Evolutionary conservation across 495 filamentous ascomycete genomes (phyloP).

Genomic region (Bombardia bombarda): DNA sequence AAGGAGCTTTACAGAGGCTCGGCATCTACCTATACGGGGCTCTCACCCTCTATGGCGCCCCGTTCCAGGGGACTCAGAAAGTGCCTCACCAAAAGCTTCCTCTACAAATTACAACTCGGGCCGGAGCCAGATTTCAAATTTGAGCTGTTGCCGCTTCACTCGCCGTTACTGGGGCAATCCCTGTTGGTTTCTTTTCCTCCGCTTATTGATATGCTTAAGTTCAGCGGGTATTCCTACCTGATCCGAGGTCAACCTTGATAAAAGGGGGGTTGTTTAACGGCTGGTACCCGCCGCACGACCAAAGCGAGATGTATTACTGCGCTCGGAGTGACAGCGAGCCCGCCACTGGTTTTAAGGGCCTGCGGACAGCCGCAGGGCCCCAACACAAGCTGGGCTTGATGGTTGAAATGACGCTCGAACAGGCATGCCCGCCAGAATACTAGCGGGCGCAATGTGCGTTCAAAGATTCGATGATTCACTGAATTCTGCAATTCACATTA

Average conservation of each 20-base stretch:
- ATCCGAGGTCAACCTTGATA: slow-evolving; percentile 52
- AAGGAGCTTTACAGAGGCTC: slow-evolving; percentile 51
- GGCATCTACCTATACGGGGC: slow-evolving; percentile 45
- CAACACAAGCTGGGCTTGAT: slow-evolving; percentile 45
- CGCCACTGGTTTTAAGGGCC: slow-evolving; percentile 16
- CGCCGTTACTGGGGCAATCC: slow-evolving; percentile 45
- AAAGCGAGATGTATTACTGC: slow-evolving; percentile 33
- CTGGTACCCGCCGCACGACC: background rate
- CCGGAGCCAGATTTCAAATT: background rate
- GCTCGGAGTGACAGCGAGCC: slow-evolving; percentile 31
- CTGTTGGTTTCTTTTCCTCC: slow-evolving; percentile 68
- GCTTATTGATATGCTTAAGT: slow-evolving; percentile 74
- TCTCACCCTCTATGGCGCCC: slow-evolving; percentile 55
- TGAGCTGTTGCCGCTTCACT: background rate
- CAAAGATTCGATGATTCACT: slow-evolving; percentile 66
- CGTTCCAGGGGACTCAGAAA: slow-evolving; percentile 56
- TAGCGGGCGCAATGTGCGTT: slow-evolving; percentile 58
- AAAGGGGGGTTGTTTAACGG: slow-evolving; percentile 13
- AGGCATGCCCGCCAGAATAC: slow-evolving; percentile 59
- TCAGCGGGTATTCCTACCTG: slow-evolving; percentile 63
- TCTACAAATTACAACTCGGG: slow-evolving; percentile 52
- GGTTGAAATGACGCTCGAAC: slow-evolving; percentile 55
- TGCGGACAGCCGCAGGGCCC: slow-evolving; percentile 27
- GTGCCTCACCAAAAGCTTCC: slow-evolving; percentile 49
- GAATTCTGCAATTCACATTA: slow-evolving; percentile 69